Evolutionary conservation across 2,329 filamentous ascomycete genomes (phyloP), one percentile per base, ranked within the genome.

Genomic region (Pseudodiploospora longispora): DNA sequence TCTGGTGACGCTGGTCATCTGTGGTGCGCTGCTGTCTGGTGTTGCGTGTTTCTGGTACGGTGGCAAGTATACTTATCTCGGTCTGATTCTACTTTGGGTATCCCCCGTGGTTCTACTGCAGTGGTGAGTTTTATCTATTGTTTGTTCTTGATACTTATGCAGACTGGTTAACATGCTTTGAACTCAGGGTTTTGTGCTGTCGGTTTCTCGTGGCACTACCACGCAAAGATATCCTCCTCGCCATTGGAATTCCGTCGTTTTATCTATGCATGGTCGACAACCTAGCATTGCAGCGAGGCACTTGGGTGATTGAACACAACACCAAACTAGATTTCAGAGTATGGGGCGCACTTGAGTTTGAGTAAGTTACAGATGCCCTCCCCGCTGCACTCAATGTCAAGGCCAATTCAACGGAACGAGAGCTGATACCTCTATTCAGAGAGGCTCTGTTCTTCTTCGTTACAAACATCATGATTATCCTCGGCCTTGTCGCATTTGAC

Each of bases 221-320:
- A 6, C 19, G 34, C 3, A 40, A 30, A 44, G 75, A 79, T 47
- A 80, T 87, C 51, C 66, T 87, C 5, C 57, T 85, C 3, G 80
- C 83, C 1, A 80, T 88, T 28, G 51, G 68, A 1, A 41, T 83
- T 1, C 80, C 84, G 1, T 87, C 84, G 0, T 2, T 83, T 0
- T 87, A 86, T 51, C 70, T 88, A 2, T 87, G 84, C 82, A 55
- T 82, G 2, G 80, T 87, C 8, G 84, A 89, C 50, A 84, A 82
- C 4, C 55, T 85, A 29, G 82, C 83, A 1, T 58, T 88, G 41
- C 72, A 72, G 35, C 67, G 80, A 33, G 84, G 85, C 6, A 87
- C 83, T 0, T 88, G 84, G 85, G 73, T 78, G 1, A 87, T 88
- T 40, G 76, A 77, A 48, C 66, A 69, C 4, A 79, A 76, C 0